phyloP scores from a whole-genome alignment of 2,329 filamentous ascomycete genomes.

The Torrubiellomyces zombiae region DNA sequence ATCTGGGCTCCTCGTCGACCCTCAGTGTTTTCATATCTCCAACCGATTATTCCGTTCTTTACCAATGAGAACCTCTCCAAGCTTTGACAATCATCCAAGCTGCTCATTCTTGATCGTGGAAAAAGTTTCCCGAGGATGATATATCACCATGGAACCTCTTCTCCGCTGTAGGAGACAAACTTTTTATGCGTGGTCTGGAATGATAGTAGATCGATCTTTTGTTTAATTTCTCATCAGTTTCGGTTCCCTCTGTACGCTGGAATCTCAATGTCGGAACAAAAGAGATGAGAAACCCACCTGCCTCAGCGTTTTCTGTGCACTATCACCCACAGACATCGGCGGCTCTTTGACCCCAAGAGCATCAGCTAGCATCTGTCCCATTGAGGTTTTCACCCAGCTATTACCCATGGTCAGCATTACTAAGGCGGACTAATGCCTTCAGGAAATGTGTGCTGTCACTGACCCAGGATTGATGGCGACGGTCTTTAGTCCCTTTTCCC shows the following conservation, averaged over 20 bases:
- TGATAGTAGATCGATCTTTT: slow-evolving; percentile 5
- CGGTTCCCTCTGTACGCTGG: not conserved
- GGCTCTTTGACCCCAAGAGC: slow-evolving; percentile 4
- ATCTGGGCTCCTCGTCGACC: too few species aligned
- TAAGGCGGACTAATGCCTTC: too few species aligned
- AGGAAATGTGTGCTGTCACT: too few species aligned
- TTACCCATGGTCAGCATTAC: not conserved
- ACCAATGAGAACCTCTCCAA: too few species aligned
- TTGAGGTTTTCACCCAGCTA: slow-evolving; percentile 6
- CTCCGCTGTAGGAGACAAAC: slow-evolving; percentile 4
- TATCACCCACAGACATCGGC: slow-evolving; percentile 3
- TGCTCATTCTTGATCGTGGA: too few species aligned
- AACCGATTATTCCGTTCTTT: too few species aligned
- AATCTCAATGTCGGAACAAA: not conserved
- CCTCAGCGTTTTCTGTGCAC: slow-evolving; percentile 3
- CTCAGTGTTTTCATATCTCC: too few species aligned
- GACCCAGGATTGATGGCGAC: slow-evolving; percentile 16
- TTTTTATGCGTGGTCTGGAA: slow-evolving; percentile 6
- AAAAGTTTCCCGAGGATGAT: too few species aligned
- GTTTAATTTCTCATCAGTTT: too few species aligned
- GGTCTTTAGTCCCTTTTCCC: slow-evolving; percentile 14
- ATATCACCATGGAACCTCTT: slow-evolving; percentile 5
- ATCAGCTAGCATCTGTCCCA: slow-evolving; percentile 5
- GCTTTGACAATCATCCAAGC: too few species aligned
- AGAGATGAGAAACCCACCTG: slow-evolving; percentile 2